Evolutionary conservation across 306 rosid species (phyloP).

Genomic region (Crotalaria pallida): DNA sequence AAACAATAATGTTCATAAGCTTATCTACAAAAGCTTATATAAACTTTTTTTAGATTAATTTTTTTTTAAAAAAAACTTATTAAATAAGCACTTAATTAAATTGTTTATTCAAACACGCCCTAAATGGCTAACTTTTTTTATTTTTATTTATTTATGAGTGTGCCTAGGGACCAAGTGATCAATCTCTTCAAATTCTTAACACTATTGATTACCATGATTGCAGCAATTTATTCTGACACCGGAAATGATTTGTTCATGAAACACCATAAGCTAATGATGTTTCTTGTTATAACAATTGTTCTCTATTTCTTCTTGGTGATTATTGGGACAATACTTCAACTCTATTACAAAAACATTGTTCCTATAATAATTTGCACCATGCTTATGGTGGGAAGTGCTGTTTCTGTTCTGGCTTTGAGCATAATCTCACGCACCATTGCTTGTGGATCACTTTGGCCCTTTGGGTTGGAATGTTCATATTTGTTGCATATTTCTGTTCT

Average conservation of each 20-base stretch:
- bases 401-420: not conserved
- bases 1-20: too few relatives aligned
- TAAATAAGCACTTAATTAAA: too few relatives aligned
- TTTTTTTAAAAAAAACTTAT: too few relatives aligned
- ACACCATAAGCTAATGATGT: not conserved
- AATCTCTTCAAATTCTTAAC: not conserved
- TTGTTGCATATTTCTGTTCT: not conserved
- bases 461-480: not conserved
- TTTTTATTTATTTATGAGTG: not conserved
- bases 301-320: not conserved
- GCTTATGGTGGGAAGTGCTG: not conserved
- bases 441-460: not conserved
- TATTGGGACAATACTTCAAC: not conserved
- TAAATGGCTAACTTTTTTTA: not conserved
- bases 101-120: too few relatives aligned
- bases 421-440: slow-evolving; percentile 1
- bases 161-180: not conserved
- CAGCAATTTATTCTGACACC: not conserved
- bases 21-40: too few relatives aligned
- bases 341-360: not conserved
- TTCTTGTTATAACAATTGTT: not conserved
- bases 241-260: not conserved
- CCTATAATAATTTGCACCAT: not conserved
- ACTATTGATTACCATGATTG: not conserved
- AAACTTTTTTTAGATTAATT: too few relatives aligned